A percentile compares a stretch with the other conserved stretches of the same genome.
These are phyloP conservation scores for Chaetomiaceae sp. DNA, from an alignment of 2,329 filamentous ascomycete genomes.

Conservation along the genomic window DNA sequence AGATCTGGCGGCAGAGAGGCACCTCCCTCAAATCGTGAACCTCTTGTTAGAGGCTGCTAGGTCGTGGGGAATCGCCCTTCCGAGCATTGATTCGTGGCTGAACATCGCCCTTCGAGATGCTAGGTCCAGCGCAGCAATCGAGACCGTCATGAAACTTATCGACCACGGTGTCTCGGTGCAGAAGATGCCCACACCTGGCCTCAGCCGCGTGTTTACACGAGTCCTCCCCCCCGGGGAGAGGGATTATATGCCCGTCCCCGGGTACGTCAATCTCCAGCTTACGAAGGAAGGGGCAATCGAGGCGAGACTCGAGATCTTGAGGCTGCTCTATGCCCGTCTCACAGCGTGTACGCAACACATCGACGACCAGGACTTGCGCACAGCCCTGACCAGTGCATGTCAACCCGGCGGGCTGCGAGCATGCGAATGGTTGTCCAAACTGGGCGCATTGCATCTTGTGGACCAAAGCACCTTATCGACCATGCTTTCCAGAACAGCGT, in stretches of 20 bases:
- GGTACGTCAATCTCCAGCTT: too few species aligned
- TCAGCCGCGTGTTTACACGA: background rate
- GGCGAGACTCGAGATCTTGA: background rate
- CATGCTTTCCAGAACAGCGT: background rate
- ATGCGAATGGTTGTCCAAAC: constrained; percentile 1
- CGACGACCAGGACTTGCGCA: background rate
- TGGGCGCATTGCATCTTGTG: background rate
- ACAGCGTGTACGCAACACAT: background rate
- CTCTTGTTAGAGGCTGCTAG: background rate
- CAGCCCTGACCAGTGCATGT: background rate
- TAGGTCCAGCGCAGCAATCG: background rate
- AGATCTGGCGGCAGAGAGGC: background rate
- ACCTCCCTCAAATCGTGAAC: background rate
- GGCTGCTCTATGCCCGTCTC: background rate
- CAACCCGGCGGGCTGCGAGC: background rate
- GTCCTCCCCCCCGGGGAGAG: too few species aligned
- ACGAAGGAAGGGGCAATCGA: too few species aligned
- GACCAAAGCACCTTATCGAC: background rate
- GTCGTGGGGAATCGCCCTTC: background rate
- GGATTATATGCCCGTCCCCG: too few species aligned
- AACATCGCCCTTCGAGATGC: background rate
- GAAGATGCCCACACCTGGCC: background rate
- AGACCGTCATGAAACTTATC: background rate
- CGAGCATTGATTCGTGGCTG: background rate
- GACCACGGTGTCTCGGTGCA: background rate